phyloP scores from a whole-genome alignment of 2,329 filamentous ascomycete species.

The Neonectria faginata region DNA sequence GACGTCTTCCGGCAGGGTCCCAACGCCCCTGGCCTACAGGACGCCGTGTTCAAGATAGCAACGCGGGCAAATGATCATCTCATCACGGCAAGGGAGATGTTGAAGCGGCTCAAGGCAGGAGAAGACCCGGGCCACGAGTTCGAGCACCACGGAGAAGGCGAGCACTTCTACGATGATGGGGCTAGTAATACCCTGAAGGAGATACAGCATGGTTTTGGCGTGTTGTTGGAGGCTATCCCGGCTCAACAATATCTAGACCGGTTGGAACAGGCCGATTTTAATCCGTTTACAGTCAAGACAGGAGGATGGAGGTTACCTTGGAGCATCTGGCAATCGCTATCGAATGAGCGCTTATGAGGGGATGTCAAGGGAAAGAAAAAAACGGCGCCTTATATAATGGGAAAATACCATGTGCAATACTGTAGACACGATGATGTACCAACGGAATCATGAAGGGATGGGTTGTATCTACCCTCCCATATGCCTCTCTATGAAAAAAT shows the following conservation, averaged over 20 bases:
- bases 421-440: conserved; percentile 30
- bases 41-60: conserved; percentile 91
- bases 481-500: conserved; percentile 4
- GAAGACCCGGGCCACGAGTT: conserved; percentile 85
- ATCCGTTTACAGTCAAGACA: conserved; percentile 76
- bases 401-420: conserved; percentile 26
- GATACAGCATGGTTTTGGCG: conserved; percentile 76
- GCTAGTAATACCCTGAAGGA: conserved; percentile 53
- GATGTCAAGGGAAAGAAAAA: neutral
- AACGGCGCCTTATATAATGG: neutral
- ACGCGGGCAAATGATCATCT: conserved; percentile 96
- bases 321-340: conserved; percentile 70
- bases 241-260: conserved; percentile 82
- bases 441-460: conserved; percentile 25
- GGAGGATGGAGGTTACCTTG: conserved; percentile 85
- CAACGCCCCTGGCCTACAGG: conserved; percentile 81
- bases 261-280: conserved; percentile 85
- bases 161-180: conserved; percentile 63
- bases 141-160: conserved; percentile 85
- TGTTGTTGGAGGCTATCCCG: conserved; percentile 83
- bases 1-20: conserved; percentile 86
- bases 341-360: conserved; percentile 59
- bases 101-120: conserved; percentile 81
- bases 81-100: conserved; percentile 92
- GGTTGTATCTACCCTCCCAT: neutral